Evolutionary conservation across 352 stramenopile genomes (phyloP), one percentile per base, ranked within the genome.

Genomic region (Pythium monospermum): DNA sequence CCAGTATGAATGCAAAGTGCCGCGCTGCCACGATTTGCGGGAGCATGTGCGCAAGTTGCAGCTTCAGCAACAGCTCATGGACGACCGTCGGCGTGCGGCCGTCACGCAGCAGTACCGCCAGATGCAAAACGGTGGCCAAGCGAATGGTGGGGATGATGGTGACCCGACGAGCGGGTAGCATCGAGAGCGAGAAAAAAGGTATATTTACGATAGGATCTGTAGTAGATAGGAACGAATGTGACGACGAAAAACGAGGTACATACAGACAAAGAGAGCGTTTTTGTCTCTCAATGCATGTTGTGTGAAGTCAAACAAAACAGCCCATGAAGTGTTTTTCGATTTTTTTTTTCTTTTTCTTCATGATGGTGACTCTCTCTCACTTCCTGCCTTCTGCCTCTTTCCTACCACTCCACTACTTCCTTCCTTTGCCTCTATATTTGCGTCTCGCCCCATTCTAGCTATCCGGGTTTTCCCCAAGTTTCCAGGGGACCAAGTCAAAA

Each of bases 31-130:
- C 68, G 94, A 97, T 38, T 85, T 99, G 50, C 80, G 94, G 28
- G 91, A 98, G 72, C 81, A 97, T 49, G 91, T 98, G 39, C 82
- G 95, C 49, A 96, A 98, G 68, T 70, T 99, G 41, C 90, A 96
- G 61, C 72, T 98, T 53, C 96, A 98, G 77, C 96, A 99, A 76
- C 91, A 98, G 71, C 88, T 96, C 45, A 98, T 99, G 91, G 95
- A 98, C 68, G 95, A 99, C 66, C 85, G 96, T 8, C 89, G 96
- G 44, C 87, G 95, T 35, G 81, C 81, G 15, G 83, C 83, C 13
- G 83, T 94, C 18, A 94, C 83, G 18, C 78, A 94, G 52, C 83
- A 94, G 62, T 94, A 94, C 28, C 80, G 79, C 2, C 79, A 92
- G 55, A 78, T 90, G 73, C 78, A 91, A 58, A 83, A 58, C 37